These are phyloP conservation scores for Saccharomycopsis fermentans DNA, from an alignment of 805 yeast species.

Conservation along the genomic window DNA sequence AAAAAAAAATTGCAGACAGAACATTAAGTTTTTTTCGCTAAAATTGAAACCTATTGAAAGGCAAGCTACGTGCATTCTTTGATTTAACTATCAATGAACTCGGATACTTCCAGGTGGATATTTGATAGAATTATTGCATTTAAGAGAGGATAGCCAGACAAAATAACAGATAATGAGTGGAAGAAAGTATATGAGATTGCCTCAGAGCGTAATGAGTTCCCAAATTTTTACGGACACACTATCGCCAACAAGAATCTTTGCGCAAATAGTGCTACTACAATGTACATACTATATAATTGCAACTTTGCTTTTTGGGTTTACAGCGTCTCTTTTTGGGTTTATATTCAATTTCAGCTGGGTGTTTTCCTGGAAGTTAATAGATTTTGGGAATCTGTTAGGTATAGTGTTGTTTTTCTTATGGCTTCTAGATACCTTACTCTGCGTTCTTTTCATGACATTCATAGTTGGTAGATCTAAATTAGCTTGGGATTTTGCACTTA, in stretches of 20 bases:
- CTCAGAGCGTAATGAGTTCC: constrained; percentile 10
- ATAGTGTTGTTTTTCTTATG: constrained; percentile 63
- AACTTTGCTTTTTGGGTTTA: constrained; percentile 47
- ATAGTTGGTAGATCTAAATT: constrained; percentile 87
- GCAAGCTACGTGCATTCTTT: too few relatives aligned
- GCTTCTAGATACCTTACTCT: constrained; percentile 73
- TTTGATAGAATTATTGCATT: too few relatives aligned
- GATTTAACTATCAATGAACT: too few relatives aligned
- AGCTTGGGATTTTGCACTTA: constrained; percentile 95
- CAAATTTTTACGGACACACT: constrained; percentile 21
- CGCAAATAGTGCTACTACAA: constrained; percentile 74
- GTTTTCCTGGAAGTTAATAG: constrained; percentile 69
- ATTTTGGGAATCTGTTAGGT: constrained; percentile 72
- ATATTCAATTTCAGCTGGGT: constrained; percentile 56
- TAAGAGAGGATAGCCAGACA: not conserved
- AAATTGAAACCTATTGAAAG: too few relatives aligned
- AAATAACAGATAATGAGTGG: not conserved
- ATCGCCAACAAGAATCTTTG: constrained; percentile 48
- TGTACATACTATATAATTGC: constrained; percentile 72
- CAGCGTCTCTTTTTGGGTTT: constrained; percentile 63
- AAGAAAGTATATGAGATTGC: constrained; percentile 7
- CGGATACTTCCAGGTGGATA: too few relatives aligned
- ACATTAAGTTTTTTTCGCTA: too few relatives aligned
- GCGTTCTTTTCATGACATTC: constrained; percentile 75
- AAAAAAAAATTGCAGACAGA: not conserved